Percentiles rank a stretch among this genome's conserved stretches.
These are phyloP conservation scores for Marasmius oreades DNA, from an alignment of 1,284 basidiomycete species.

Conservation along the genomic window DNA sequence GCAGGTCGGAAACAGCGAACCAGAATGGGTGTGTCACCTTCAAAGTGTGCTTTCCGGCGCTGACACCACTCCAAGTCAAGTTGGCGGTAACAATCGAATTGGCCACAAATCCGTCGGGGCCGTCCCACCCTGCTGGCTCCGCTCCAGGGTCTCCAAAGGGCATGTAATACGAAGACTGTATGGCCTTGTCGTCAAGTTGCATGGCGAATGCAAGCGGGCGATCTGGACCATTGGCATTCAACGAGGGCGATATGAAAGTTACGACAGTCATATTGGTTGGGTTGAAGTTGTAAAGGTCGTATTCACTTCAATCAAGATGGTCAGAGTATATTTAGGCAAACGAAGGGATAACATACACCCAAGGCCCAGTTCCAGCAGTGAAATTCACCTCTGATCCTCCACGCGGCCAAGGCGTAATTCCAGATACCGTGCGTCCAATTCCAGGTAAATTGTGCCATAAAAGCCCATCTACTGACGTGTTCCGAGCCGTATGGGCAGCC, in stretches of 20 bases:
- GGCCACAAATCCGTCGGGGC: slow-evolving; percentile 50
- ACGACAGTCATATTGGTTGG: slow-evolving; percentile 44
- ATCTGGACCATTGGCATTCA: slow-evolving; percentile 53
- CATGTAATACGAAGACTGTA: slow-evolving; percentile 48
- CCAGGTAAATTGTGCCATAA: slow-evolving; percentile 58
- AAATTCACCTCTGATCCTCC: slow-evolving; percentile 48
- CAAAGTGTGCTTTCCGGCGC: slow-evolving; percentile 53
- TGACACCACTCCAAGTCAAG: slow-evolving; percentile 35
- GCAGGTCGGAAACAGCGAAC: background rate
- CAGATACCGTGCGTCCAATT: slow-evolving; percentile 56
- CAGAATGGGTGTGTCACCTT: slow-evolving; percentile 34
- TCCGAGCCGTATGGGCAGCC: slow-evolving; percentile 53
- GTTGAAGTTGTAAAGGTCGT: slow-evolving; percentile 63
- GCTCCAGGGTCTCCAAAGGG: slow-evolving; percentile 45
- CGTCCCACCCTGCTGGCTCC: slow-evolving; percentile 49
- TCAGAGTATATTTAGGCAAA: background rate
- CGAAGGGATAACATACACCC: slow-evolving; percentile 40
- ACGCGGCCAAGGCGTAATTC: slow-evolving; percentile 58
- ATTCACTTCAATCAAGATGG: slow-evolving; percentile 34
- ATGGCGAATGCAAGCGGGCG: slow-evolving; percentile 55
- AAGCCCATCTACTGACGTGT: slow-evolving; percentile 47
- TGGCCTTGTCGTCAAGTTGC: slow-evolving; percentile 45
- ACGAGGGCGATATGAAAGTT: slow-evolving; percentile 53
- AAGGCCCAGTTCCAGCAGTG: slow-evolving; percentile 57
- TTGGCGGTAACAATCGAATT: slow-evolving; percentile 41